Conservation (phyloP, 1,284 basidiomycete species). For the Exobasidium rhododendri region DNA sequence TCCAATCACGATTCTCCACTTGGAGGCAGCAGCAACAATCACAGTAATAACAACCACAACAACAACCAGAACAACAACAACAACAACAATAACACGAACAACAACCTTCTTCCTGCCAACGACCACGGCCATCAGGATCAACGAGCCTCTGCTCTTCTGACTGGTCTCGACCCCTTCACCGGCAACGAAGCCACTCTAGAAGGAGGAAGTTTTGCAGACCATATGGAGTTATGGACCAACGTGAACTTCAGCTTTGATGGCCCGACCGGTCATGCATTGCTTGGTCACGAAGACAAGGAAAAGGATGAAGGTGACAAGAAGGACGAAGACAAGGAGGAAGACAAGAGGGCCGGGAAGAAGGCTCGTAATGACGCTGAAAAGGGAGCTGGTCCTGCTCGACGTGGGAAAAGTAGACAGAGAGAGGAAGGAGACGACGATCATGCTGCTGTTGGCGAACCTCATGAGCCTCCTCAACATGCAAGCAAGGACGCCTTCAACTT, state of each 20-base stretch:
- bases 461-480: constrained; percentile 17
- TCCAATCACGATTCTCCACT: background rate
- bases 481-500: constrained; percentile 8
- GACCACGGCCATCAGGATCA: background rate
- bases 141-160: background rate
- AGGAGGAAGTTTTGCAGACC: constrained; percentile 46
- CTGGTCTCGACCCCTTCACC: background rate
- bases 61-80: background rate
- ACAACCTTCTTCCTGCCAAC: background rate
- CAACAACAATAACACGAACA: background rate
- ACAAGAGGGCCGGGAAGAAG: constrained; percentile 14
- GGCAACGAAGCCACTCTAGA: constrained; percentile 22
- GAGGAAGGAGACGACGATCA: background rate
- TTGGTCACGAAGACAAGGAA: constrained; percentile 53
- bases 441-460: background rate
- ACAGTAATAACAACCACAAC: background rate
- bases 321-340: constrained; percentile 29
- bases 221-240: constrained; percentile 53
- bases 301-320: constrained; percentile 41
- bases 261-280: constrained; percentile 51
- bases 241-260: constrained; percentile 54
- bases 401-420: background rate
- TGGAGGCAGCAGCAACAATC: background rate
- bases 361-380: background rate
- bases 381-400: background rate